A percentile compares a stretch with the other conserved stretches of the same genome.
Evolutionary conservation across 2,329 filamentous ascomycete species (phyloP).

Genomic region (Graphiopsis chlorocephala): DNA sequence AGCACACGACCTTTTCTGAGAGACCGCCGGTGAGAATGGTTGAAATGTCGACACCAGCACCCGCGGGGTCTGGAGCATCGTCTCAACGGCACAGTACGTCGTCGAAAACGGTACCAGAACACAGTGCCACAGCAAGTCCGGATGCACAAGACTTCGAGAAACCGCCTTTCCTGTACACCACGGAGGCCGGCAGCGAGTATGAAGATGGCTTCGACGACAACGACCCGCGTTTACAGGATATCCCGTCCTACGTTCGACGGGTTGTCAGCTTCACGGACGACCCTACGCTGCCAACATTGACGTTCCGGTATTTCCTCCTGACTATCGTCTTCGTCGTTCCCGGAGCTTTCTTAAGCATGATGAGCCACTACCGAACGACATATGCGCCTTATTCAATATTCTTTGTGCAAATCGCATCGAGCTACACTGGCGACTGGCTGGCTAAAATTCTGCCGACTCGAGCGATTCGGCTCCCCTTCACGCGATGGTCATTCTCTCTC

Average conservation of each 20-base stretch:
- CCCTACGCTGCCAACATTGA: conserved; percentile 54
- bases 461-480: conserved; percentile 48
- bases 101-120: neutral
- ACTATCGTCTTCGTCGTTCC: conserved; percentile 55
- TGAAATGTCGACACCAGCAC: neutral
- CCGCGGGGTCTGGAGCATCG: neutral
- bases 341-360: conserved; percentile 57
- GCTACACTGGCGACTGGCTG: conserved; percentile 50
- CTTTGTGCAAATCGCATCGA: conserved; percentile 59
- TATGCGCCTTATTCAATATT: conserved; percentile 59
- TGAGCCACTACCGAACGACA: conserved; percentile 47
- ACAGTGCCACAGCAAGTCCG: neutral
- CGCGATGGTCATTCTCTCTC: conserved; percentile 49
- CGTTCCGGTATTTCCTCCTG: conserved; percentile 59
- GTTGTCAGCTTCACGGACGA: conserved; percentile 59
- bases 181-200: neutral
- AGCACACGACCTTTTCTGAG: neutral
- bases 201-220: conserved; percentile 24
- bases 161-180: conserved; percentile 11
- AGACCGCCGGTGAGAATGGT: neutral
- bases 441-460: conserved; percentile 51
- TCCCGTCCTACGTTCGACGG: conserved; percentile 56
- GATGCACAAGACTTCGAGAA: neutral
- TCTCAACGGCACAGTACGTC: neutral
- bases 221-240: conserved; percentile 42